Percentiles rank a stretch among this genome's conserved stretches.
phyloP scores from a whole-genome alignment of 495 filamentous ascomycete species.

The Terfezia claveryi region DNA sequence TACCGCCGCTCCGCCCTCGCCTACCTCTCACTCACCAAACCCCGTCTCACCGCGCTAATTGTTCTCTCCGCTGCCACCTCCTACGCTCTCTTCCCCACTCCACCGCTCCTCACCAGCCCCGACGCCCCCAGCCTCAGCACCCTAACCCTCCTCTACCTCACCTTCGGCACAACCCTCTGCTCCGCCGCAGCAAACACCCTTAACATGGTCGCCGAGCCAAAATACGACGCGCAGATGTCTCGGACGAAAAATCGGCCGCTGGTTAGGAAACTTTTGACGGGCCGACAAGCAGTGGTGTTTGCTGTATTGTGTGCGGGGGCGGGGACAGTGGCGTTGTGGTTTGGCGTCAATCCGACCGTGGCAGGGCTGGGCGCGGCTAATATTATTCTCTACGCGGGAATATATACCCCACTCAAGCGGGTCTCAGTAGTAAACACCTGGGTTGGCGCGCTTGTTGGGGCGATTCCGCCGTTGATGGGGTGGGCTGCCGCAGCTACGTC shows the following conservation, averaged over 20 bases:
- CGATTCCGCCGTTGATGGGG: constrained; percentile 90
- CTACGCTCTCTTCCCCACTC: constrained; percentile 81
- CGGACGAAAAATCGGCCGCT: constrained; percentile 77
- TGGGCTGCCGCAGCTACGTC: constrained; percentile 56
- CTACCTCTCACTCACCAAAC: constrained; percentile 80
- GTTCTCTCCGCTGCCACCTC: constrained; percentile 77
- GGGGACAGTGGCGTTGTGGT: constrained; percentile 51
- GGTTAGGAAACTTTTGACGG: constrained; percentile 57
- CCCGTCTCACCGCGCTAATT: constrained; percentile 76
- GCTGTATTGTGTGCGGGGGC: constrained; percentile 42
- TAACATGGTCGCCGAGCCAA: constrained; percentile 90
- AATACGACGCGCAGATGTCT: constrained; percentile 76
- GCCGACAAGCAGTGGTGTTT: constrained; percentile 56
- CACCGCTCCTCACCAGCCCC: constrained; percentile 46
- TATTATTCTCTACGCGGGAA: constrained; percentile 69
- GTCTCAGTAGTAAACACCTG: constrained; percentile 79
- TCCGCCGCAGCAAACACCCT: constrained; percentile 74
- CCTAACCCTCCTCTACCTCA: constrained; percentile 80
- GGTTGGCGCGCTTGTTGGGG: constrained; percentile 81
- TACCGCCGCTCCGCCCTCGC: constrained; percentile 57
- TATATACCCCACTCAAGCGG: constrained; percentile 83
- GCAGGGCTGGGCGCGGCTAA: constrained; percentile 68
- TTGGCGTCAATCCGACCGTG: constrained; percentile 83
- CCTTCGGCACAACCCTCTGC: constrained; percentile 65
- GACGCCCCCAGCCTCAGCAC: constrained; percentile 66